A percentile compares a stretch with the other conserved stretches of the same genome.
phyloP scores from a whole-genome alignment of 192 early-diverging fungal genomes.

The Coemansia sp. region DNA sequence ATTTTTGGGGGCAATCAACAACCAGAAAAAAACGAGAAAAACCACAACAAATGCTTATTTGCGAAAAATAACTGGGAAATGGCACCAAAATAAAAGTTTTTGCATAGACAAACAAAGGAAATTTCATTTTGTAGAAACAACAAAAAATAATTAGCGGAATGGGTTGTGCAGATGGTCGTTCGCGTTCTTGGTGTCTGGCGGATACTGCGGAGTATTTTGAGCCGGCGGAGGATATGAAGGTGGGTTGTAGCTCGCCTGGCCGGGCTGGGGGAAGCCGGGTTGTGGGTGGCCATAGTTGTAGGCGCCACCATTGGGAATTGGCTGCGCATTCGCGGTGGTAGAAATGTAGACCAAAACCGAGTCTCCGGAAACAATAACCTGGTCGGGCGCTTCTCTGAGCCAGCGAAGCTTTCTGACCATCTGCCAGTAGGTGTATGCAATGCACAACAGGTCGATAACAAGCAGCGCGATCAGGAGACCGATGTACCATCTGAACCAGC shows the following conservation, averaged over 20 bases:
- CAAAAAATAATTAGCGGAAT: background rate
- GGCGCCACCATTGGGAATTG: background rate
- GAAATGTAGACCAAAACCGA: background rate
- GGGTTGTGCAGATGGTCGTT: background rate
- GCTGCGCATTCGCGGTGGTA: background rate
- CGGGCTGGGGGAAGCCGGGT: background rate
- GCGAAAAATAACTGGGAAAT: background rate
- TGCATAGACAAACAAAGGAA: background rate
- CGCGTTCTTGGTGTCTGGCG: background rate
- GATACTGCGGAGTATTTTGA: background rate
- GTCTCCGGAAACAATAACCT: constrained; percentile 40
- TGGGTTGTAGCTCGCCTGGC: background rate
- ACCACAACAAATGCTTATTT: background rate
- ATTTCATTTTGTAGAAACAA: background rate
- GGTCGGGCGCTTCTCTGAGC: constrained; percentile 35
- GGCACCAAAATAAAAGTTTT: background rate
- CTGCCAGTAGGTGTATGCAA: constrained; percentile 38
- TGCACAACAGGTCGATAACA: constrained; percentile 35
- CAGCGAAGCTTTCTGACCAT: constrained; percentile 19
- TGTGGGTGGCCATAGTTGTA: constrained; percentile 12
- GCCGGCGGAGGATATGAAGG: background rate
- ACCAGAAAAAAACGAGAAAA: background rate
- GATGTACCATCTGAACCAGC: constrained; percentile 52
- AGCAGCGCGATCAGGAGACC: constrained; percentile 50
- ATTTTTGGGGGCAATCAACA: background rate